Conservation (phyloP, 116 monocot species). For the Phalaenopsis hybrid region DNA sequence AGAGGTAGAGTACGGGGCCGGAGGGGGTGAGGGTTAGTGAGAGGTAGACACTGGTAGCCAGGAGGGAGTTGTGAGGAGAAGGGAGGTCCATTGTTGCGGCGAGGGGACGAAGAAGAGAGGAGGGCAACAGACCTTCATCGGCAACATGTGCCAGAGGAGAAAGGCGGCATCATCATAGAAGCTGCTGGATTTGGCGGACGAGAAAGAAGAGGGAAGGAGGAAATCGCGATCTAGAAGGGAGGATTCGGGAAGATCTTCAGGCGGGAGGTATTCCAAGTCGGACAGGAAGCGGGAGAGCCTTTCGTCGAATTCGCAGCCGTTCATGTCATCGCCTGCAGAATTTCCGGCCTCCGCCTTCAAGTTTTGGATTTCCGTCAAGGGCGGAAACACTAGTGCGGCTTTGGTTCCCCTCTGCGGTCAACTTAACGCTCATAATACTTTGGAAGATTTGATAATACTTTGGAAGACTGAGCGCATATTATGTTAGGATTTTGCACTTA, state of each 20-base stretch:
- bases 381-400: too few relatives aligned
- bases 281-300: constrained; percentile 3
- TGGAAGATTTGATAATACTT: too few relatives aligned
- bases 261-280: constrained; percentile 1
- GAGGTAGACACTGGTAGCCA: constrained; percentile 8
- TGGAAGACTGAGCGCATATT: too few relatives aligned
- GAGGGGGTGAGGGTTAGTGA: constrained; percentile 20
- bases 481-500: too few relatives aligned
- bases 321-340: not conserved
- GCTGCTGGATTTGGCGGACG: not conserved
- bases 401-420: too few relatives aligned
- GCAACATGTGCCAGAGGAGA: constrained; percentile 2
- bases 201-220: constrained; percentile 9
- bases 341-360: not conserved
- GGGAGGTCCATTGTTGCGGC: constrained; percentile 10
- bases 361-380: too few relatives aligned
- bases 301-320: constrained; percentile 2
- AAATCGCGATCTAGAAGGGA: constrained; percentile 11
- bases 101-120: constrained; percentile 16
- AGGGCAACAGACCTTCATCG: not conserved
- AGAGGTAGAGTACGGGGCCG: constrained; percentile 16
- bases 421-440: too few relatives aligned
- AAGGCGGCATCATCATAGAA: not conserved
- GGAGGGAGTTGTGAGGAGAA: constrained; percentile 13
- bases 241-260: constrained; percentile 5